Conservation (phyloP, 345 rosid species). For the Lenwebbia sp. region DNA sequence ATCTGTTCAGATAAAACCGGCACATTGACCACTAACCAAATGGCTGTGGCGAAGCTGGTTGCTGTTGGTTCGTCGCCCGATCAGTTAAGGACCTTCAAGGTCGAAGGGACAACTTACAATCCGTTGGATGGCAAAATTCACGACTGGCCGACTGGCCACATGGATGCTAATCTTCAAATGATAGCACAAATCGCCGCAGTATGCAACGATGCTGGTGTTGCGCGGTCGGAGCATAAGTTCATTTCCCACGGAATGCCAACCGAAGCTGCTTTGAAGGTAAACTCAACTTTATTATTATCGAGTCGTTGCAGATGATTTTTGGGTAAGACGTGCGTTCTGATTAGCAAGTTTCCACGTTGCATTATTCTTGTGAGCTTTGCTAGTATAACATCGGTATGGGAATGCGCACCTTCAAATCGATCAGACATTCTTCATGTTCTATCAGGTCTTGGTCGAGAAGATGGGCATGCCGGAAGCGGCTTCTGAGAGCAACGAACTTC, state of each 20-base stretch:
- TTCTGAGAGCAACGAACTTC: conserved; percentile 8
- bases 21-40: conserved; percentile 68
- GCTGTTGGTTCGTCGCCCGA: conserved; percentile 39
- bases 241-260: conserved; percentile 62
- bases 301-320: not conserved
- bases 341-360: not conserved
- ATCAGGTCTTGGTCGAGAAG: conserved; percentile 65
- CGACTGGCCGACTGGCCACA: conserved; percentile 37
- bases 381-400: not conserved
- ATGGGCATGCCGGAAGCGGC: conserved; percentile 46
- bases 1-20: conserved; percentile 79
- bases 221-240: conserved; percentile 37
- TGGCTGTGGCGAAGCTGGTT: conserved; percentile 59
- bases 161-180: conserved; percentile 63
- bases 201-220: conserved; percentile 56
- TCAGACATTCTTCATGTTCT: not conserved
- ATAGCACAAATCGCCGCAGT: conserved; percentile 53
- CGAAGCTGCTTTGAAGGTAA: conserved; percentile 72
- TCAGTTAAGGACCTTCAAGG: conserved; percentile 33
- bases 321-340: not conserved
- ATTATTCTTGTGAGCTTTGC: not conserved
- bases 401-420: not conserved
- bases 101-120: conserved; percentile 55
- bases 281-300: not conserved
- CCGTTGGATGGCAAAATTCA: conserved; percentile 54